Evolutionary conservation across 345 rosid genomes (phyloP).

Genomic region (Bretschneidera sinensis): DNA sequence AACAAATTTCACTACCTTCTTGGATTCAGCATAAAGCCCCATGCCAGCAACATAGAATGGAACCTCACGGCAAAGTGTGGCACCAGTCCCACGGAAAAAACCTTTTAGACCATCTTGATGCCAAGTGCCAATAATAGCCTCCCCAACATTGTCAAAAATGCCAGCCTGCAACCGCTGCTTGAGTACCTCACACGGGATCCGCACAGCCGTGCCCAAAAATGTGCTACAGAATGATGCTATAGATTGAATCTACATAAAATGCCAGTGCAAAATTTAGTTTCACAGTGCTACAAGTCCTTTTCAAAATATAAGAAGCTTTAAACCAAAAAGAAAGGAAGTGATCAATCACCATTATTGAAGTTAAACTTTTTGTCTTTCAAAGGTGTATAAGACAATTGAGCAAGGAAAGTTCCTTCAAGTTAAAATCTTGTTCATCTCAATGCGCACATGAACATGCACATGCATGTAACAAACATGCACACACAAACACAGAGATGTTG

Average conservation of each 20-base stretch:
- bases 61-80: slow-evolving; percentile 94
- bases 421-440: no score
- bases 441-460: no score
- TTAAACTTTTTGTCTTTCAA: no score
- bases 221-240: slow-evolving; percentile 94
- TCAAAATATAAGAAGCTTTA: no score
- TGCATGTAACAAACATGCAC: no score
- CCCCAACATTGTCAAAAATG: slow-evolving; percentile 80
- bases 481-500: no score
- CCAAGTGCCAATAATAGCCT: slow-evolving; percentile 91
- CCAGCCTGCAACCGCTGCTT: slow-evolving; percentile 98
- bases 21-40: slow-evolving; percentile 89
- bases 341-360: no score
- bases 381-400: no score
- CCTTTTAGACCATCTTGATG: slow-evolving; percentile 86
- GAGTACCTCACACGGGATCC: slow-evolving; percentile 96
- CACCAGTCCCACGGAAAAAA: slow-evolving; percentile 96
- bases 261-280: background rate
- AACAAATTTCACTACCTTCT: slow-evolving; percentile 54
- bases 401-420: no score
- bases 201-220: slow-evolving; percentile 82
- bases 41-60: slow-evolving; percentile 96
- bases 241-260: slow-evolving; percentile 72
- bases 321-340: background rate
- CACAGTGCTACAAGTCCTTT: background rate